Evolutionary conservation across 805 yeast genomes (phyloP).

Genomic region (Candida ficus): DNA sequence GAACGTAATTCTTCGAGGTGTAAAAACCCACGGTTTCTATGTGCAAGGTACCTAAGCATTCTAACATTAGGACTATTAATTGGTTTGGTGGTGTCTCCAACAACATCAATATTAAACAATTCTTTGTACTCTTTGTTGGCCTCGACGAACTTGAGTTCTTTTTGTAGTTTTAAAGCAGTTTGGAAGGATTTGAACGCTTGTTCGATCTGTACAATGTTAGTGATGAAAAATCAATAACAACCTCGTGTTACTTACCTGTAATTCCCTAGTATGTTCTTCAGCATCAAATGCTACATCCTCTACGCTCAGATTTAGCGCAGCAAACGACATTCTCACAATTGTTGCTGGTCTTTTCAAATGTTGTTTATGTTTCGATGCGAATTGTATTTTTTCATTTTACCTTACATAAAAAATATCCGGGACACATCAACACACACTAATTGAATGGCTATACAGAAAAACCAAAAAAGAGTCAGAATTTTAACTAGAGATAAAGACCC

Average conservation of each 20-base stretch:
- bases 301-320: conserved; percentile 73
- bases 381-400: neutral
- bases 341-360: conserved; percentile 21
- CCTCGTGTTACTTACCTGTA: conserved; percentile 52
- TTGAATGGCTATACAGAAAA: no score
- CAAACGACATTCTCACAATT: conserved; percentile 46
- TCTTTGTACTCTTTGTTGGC: conserved; percentile 56
- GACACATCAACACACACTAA: no score
- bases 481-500: conserved; percentile 31
- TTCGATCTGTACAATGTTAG: conserved; percentile 39
- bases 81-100: conserved; percentile 40
- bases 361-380: neutral
- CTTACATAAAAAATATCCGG: no score
- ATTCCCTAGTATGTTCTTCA: conserved; percentile 87
- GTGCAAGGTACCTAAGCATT: conserved; percentile 68
- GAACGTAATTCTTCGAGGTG: conserved; percentile 37
- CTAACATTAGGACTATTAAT: conserved; percentile 61
- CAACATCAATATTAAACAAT: conserved; percentile 64
- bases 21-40: conserved; percentile 77
- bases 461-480: neutral
- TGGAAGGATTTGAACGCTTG: conserved; percentile 76
- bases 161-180: conserved; percentile 60
- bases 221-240: neutral
- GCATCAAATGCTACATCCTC: conserved; percentile 65
- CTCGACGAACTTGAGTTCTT: conserved; percentile 37